phyloP scores from a whole-genome alignment of 176 grass and related monocot genomes.

The Triticum dicoccoides region DNA sequence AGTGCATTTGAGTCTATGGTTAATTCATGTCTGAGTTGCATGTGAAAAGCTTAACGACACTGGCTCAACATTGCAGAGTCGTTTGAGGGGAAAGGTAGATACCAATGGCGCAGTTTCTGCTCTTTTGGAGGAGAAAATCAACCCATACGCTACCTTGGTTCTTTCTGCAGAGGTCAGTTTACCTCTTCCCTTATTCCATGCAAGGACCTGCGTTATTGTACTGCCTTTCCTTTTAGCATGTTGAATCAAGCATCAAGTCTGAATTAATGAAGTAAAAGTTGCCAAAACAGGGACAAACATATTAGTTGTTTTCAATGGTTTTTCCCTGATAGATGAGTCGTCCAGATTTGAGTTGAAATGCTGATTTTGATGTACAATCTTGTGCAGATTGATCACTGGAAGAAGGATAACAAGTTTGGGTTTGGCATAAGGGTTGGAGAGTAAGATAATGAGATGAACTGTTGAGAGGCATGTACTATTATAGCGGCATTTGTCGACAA shows the following conservation, averaged over 20 bases:
- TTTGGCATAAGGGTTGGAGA: constrained; percentile 66
- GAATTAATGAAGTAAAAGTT: too few relatives aligned
- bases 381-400: constrained; percentile 83
- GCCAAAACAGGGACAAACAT: too few relatives aligned
- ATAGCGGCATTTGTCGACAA: constrained; percentile 38
- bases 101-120: constrained; percentile 57
- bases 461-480: constrained; percentile 9
- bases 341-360: background rate
- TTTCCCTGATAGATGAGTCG: background rate
- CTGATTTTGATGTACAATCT: constrained; percentile 15
- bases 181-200: background rate
- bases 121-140: constrained; percentile 52
- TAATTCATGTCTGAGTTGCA: background rate
- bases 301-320: background rate
- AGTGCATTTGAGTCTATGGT: background rate
- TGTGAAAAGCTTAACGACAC: background rate
- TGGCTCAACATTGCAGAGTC: constrained; percentile 51
- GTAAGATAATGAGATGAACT: constrained; percentile 13
- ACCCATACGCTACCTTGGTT: constrained; percentile 20
- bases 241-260: background rate
- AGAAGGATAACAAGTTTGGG: constrained; percentile 82
- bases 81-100: constrained; percentile 75
- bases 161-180: constrained; percentile 81
- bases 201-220: background rate
- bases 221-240: background rate